Conservation (phyloP, 1,139 yeast genomes). For the Saccharomyces hybrid region DNA sequence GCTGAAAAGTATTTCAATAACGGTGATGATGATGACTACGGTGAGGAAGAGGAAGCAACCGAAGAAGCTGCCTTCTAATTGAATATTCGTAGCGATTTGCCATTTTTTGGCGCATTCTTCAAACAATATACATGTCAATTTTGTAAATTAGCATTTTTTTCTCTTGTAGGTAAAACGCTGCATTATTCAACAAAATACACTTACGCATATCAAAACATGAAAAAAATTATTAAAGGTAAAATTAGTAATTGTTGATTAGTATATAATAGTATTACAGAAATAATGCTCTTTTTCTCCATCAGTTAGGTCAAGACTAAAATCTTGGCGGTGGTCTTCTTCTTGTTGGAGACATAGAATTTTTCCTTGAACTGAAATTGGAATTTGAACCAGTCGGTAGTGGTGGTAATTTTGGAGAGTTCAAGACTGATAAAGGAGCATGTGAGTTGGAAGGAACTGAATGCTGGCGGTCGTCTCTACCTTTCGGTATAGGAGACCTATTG, state of each 20-base stretch:
- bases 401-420: constrained; percentile 19
- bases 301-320: background rate
- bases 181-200: no score
- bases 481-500: background rate
- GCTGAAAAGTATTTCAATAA: constrained; percentile 69
- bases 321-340: constrained; percentile 27
- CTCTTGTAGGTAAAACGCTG: no score
- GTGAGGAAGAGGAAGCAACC: constrained; percentile 46
- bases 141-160: background rate
- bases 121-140: background rate
- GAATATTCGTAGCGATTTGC: constrained; percentile 1
- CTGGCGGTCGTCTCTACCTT: background rate
- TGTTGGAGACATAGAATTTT: constrained; percentile 17
- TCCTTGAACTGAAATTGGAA: constrained; percentile 15
- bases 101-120: background rate
- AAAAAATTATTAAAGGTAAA: background rate
- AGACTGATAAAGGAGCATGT: constrained; percentile 21
- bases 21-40: constrained; percentile 46
- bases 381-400: constrained; percentile 16
- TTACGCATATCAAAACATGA: background rate
- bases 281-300: no score
- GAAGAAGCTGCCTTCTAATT: constrained; percentile 61
- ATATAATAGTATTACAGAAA: no score
- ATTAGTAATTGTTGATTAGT: no score
- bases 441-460: constrained; percentile 12